A percentile compares a stretch with the other conserved stretches of the same genome.
These are phyloP conservation scores for Xylariaceae sp. DNA, from an alignment of 2,329 filamentous ascomycete species.

Conservation along the genomic window DNA sequence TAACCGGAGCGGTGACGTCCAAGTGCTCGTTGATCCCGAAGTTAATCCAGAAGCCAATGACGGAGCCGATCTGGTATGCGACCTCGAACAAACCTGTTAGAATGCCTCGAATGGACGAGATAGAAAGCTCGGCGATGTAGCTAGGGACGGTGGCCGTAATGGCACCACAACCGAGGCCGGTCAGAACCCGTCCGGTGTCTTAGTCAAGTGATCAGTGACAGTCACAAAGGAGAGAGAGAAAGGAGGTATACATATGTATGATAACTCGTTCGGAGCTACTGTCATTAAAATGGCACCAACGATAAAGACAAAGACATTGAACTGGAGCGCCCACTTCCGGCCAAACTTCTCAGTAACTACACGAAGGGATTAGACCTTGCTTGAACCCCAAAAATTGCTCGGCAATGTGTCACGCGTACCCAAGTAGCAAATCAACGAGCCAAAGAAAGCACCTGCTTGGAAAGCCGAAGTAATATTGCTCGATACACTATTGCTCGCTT, in stretches of 20 bases:
- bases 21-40: slow-evolving; percentile 51
- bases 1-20: slow-evolving; percentile 39
- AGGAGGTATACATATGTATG: slow-evolving; percentile 11
- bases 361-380: not conserved
- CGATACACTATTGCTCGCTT: slow-evolving; percentile 40
- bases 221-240: not conserved
- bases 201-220: slow-evolving; percentile 43
- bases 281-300: slow-evolving; percentile 51
- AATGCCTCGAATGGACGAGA: slow-evolving; percentile 62
- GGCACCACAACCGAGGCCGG: slow-evolving; percentile 62
- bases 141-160: slow-evolving; percentile 65
- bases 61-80: slow-evolving; percentile 58
- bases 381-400: not conserved
- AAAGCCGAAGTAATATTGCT: slow-evolving; percentile 56
- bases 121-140: slow-evolving; percentile 68
- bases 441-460: slow-evolving; percentile 59
- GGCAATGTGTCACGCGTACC: slow-evolving; percentile 7
- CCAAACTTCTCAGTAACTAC: slow-evolving; percentile 53
- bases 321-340: slow-evolving; percentile 56
- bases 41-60: slow-evolving; percentile 60
- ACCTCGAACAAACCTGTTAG: slow-evolving; percentile 60
- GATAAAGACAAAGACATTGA: slow-evolving; percentile 51
- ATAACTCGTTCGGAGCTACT: slow-evolving; percentile 48
- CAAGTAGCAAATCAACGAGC: slow-evolving; percentile 55
- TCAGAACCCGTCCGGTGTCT: slow-evolving; percentile 62